Evolutionary conservation across 2,329 filamentous ascomycete species (phyloP).

Genomic region (Aspergillus sp.): DNA sequence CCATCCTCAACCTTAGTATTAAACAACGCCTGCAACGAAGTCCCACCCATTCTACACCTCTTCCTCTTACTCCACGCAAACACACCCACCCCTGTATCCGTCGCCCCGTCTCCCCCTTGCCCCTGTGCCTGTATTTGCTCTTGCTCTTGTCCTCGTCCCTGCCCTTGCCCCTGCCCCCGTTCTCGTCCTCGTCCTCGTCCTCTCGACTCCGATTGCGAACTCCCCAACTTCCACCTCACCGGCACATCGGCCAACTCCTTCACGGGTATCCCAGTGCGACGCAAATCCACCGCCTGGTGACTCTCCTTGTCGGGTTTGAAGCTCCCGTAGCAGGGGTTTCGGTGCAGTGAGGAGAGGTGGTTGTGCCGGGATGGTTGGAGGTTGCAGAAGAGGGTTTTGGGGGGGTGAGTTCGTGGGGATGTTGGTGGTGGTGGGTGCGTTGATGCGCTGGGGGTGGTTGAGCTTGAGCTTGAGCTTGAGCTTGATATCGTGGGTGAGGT

Average conservation of each 20-base stretch:
- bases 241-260: conserved; percentile 33
- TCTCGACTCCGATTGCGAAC: too few species aligned
- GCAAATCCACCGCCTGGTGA: conserved; percentile 30
- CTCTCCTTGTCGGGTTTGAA: conserved; percentile 25
- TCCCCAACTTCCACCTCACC: conserved; percentile 21
- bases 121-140: not conserved
- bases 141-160: conserved; percentile 2
- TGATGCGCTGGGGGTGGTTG: not conserved
- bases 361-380: conserved; percentile 30
- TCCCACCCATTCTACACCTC: not conserved
- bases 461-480: not conserved
- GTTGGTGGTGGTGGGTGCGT: too few species aligned
- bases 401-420: not conserved
- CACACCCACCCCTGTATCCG: conserved; percentile 3
- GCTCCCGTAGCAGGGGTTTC: conserved; percentile 33
- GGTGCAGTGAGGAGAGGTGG: conserved; percentile 26
- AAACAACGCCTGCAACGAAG: not conserved
- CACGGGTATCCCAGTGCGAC: conserved; percentile 27
- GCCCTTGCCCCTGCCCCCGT: not conserved
- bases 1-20: not conserved
- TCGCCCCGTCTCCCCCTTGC: conserved; percentile 16
- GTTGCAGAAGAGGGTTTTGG: conserved; percentile 22
- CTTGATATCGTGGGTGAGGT: too few species aligned
- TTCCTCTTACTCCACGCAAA: not conserved
- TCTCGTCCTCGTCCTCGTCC: conserved; percentile 9